Evolutionary conservation across 306 rosid species (phyloP).

Genomic region (Lagenaria siceraria): DNA sequence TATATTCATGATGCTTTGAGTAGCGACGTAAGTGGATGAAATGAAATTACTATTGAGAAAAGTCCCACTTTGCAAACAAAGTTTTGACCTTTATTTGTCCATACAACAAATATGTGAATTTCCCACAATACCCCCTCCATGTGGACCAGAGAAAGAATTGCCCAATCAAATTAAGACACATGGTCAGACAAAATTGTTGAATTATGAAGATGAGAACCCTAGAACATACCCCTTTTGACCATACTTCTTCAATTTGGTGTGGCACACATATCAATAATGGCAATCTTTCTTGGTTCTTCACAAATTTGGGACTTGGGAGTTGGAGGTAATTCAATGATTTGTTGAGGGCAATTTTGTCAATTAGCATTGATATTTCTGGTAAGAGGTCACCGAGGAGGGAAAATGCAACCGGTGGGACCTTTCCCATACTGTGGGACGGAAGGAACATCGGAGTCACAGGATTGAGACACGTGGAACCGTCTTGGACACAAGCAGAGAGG

Average conservation of each 20-base stretch:
- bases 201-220: neutral
- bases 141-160: neutral
- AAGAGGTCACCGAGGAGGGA: neutral
- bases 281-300: neutral
- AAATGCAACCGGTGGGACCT: constrained; percentile 5
- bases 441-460: neutral
- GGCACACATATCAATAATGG: neutral
- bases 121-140: constrained; percentile 7
- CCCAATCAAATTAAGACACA: neutral
- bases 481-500: neutral
- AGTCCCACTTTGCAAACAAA: constrained; percentile 11
- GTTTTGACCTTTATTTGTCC: constrained; percentile 19
- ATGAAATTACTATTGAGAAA: constrained; percentile 30
- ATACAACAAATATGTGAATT: neutral
- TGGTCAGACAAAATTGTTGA: neutral
- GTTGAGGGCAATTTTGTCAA: neutral
- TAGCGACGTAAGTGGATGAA: constrained; percentile 68
- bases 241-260: neutral
- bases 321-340: neutral
- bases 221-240: neutral
- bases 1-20: constrained; percentile 18
- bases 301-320: neutral
- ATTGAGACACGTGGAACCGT: constrained; percentile 6
- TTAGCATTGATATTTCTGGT: neutral
- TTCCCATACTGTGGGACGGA: neutral